These are phyloP conservation scores for Rhizophagus clarus DNA, from an alignment of 192 early-diverging fungal species.

Conservation along the genomic window DNA sequence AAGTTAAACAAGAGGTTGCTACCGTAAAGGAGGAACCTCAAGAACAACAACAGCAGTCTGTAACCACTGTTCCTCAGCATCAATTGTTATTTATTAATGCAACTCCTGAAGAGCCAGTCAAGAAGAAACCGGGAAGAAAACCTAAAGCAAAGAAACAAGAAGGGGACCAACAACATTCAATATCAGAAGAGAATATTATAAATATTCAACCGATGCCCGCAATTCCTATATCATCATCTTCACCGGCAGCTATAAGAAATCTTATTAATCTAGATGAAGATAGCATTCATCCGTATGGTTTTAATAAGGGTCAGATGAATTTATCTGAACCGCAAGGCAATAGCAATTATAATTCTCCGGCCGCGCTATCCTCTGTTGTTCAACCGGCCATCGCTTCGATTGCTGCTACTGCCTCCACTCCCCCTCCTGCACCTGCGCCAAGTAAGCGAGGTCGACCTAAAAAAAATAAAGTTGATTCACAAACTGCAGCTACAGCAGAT, in stretches of 20 bases:
- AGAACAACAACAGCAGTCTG: not conserved
- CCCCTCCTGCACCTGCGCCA: not conserved
- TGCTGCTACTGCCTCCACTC: not conserved
- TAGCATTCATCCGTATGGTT: not conserved
- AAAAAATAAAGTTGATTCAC: not conserved
- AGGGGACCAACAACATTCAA: not conserved
- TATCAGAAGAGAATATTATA: not conserved
- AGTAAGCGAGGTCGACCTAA: not conserved
- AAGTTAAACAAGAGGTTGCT: not conserved
- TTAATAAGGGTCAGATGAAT: not conserved
- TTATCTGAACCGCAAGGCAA: not conserved
- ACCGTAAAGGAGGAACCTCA: not conserved
- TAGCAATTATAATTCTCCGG: not conserved
- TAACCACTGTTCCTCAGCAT: not conserved
- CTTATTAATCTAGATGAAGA: not conserved
- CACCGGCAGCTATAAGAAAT: not conserved
- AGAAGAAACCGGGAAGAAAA: not conserved
- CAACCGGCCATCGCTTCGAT: not conserved
- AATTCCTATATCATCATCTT: not conserved
- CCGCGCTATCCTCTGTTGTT: not conserved
- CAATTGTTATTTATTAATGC: not conserved
- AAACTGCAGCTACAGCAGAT: not conserved
- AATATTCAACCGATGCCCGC: not conserved
- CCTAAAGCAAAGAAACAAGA: not conserved
- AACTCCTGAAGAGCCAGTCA: not conserved